Base-by-base conservation (phyloP, 1,139 yeast species). In the Candida labiduridarum region DNA sequence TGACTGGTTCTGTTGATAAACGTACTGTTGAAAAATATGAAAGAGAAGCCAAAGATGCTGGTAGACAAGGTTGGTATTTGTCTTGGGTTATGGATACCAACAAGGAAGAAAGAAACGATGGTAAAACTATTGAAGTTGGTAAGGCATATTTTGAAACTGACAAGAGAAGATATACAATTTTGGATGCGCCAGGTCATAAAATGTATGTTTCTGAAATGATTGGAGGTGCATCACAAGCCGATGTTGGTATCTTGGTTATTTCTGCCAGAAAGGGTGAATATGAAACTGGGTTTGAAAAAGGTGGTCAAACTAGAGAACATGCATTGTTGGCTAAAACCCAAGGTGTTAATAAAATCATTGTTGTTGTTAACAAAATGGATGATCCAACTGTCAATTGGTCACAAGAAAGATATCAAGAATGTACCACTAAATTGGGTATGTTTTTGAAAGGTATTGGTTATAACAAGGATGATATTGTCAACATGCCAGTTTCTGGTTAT, bases 71-170 rank as follows among this genome's bases (percentile, higher is more conserved):
- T 72, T 94, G 99, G 99, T 94, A 94, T 69, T 79, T 94, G 64
- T 92, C 98, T 11, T 94, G 99, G 99, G 96, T 95, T 62, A 92
- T 94, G 97, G 99, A 94, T 72, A 92, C 98, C 62, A 94, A 95
- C 78, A 91, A 91, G 74, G 99, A 94, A 75, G 99, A 94, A 78
- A 89, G 99, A 79, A 89, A 81, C 63, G 97, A 94, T 71, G 99
- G 99, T 79, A 95, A 94, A 77, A 94, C 99, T 59, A 96, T 94
- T 63, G 99, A 94, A 75, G 98, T 94, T 57, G 99, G 99, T 66
- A 91, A 92, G 67, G 96, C 98, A 15, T 90, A 87, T 67, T 94
- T 94, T 63, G 99, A 94, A 77, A 94, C 99, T 54, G 98, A 92
- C 44, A 91, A 89, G 78, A 88, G 99, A 76, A 87, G 98, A 72